Evolutionary conservation across 805 yeast genomes (phyloP).

Genomic region (Saccharomyces cerevisiae): DNA sequence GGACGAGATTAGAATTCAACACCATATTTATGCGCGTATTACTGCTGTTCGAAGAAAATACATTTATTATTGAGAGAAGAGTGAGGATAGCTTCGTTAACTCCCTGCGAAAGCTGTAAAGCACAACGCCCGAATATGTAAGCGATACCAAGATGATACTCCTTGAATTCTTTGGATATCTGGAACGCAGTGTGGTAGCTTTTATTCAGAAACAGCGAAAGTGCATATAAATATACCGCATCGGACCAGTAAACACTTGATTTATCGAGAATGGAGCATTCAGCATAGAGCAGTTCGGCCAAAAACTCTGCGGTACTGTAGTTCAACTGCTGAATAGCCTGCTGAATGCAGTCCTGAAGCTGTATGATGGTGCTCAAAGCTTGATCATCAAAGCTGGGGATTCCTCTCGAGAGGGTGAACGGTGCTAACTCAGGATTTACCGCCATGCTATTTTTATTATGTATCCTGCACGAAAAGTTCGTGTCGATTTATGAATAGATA

Average conservation of each 20-base stretch:
- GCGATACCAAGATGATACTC: constrained; percentile 63
- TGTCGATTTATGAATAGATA: not conserved
- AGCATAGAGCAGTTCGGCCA: constrained; percentile 73
- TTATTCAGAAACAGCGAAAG: constrained; percentile 52
- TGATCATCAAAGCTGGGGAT: not conserved
- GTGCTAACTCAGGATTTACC: not conserved
- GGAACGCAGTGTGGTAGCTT: constrained; percentile 49
- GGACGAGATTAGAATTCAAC: constrained; percentile 5
- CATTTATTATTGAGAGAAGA: not conserved
- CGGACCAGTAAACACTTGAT: constrained; percentile 35
- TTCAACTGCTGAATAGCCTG: constrained; percentile 23
- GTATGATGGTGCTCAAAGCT: constrained; percentile 4
- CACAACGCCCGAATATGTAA: constrained; percentile 63
- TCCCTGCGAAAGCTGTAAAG: constrained; percentile 16
- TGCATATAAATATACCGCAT: constrained; percentile 62
- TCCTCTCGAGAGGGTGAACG: not conserved
- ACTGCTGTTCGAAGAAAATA: not conserved
- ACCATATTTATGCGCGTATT: not conserved
- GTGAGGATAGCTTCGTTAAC: constrained; percentile 10
- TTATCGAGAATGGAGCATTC: constrained; percentile 26
- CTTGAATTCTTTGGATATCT: constrained; percentile 28
- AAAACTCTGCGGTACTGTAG: constrained; percentile 66
- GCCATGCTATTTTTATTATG: not conserved
- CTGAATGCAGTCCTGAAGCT: constrained; percentile 13
- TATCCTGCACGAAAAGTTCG: not conserved